Evolutionary conservation across 1,139 yeast genomes (phyloP), one percentile per base, ranked within the genome.

Genomic region (Meyerozyma smithsonii): DNA sequence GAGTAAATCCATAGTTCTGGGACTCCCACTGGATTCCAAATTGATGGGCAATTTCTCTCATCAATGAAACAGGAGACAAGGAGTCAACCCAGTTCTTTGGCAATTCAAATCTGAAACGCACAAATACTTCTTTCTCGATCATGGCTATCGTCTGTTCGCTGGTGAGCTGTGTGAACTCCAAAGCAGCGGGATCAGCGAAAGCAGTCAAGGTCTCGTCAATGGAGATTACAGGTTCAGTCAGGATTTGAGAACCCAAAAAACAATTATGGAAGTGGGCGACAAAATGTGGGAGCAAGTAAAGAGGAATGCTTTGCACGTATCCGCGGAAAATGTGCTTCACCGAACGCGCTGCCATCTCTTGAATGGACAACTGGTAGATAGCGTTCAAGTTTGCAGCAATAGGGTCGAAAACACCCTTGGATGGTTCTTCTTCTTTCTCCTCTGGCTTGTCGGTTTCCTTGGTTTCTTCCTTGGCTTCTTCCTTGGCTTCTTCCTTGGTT

Each of bases 21-120:
- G 77, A 60, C 48, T 69, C 66, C 87, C 96, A 84, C 66, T 92
- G 98, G 43, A 92, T 77, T 64, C 98, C 98, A 50, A 82, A 78
- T 62, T 85, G 84, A 41, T 71, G 55, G 12, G 96, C 81, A 45
- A 89, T 71, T 47, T 83, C 88, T 64, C 92, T 79, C 56, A 87
- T 69, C 40, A 88, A 58, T 43, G 75, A 74, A 21, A 64, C 48
- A 12, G 74, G 70, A 32, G 60, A 64, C 36, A 72, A 49, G 1
- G 51, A 38, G 3, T 51, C 42, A 28, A 62, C 42, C 84, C 86
- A 83, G 42, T 69, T 61, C 1, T 55, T 60, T 3, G 80, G 67
- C 38, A 88, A 68, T 0, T 58, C 51, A 56, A 69, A 77, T 62
- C 95, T 79, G 72, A 78, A 90, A 55, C 88, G 78, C 35, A 57